Evolutionary conservation across 345 rosid genomes (phyloP), one percentile per base, ranked within the genome.

Genomic region (Hibiscus syriacus): DNA sequence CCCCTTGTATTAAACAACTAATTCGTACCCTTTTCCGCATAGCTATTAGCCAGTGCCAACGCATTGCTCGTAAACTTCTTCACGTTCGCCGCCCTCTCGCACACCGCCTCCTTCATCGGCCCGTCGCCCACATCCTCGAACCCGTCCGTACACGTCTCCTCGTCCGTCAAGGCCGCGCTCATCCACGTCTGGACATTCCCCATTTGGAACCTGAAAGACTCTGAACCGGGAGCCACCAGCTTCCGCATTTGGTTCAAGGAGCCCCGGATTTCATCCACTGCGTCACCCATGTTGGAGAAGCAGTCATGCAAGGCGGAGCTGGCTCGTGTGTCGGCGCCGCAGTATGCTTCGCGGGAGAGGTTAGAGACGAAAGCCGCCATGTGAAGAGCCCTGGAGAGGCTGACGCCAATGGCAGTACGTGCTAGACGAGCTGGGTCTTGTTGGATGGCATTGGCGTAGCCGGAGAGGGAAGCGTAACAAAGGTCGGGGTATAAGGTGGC

Each of bases 171-270:
- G 6, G 97, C 92, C 0, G 98, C 90, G 79, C 98, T 92, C 85
- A 92, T 89, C 98, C 98, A 92, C 54, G 95, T 92, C 77, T 88
- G 81, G 30, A 92, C 96, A 74, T 92, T 92, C 50, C 91, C 85
- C 85, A 92, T 81, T 72, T 79, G 85, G 75, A 89, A 92, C 80
- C 82, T 70, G 64, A 89, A 86, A 55, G 81, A 63, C 70, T 81
- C 81, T 22, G 77, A 74, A 41, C 55, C 85, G 77, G 1, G 78
- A 68, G 11, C 39, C 70, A 43, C 79, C 11, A 87, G 73, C 74
- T 77, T 79, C 6, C 84, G 70, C 80, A 92, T 85, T 87, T 90
- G 96, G 67, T 71, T 80, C 16, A 90, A 70, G 27, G 98, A 92
- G 19, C 87, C 91, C 19, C 72, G 72, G 69, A 92, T 92, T 79